Evolutionary conservation across 2,329 filamentous ascomycete genomes (phyloP).

Genomic region (Pyrenochaeta sp.): DNA sequence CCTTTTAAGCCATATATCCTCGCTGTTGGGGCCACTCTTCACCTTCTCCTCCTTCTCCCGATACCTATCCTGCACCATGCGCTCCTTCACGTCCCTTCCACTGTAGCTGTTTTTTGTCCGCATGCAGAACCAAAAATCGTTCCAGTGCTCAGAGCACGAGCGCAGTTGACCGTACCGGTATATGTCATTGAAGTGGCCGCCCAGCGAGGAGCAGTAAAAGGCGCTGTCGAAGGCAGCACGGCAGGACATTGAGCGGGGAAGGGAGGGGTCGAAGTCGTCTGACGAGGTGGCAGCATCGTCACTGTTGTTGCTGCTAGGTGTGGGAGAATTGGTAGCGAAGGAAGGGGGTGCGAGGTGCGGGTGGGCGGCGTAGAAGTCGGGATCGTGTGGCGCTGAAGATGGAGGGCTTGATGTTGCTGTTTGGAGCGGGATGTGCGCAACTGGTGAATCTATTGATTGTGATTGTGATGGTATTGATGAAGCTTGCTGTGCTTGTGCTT

Average conservation of each 20-base stretch:
- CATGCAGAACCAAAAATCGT: conserved; percentile 99
- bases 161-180: conserved; percentile 85
- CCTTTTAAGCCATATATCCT: conserved; percentile 88
- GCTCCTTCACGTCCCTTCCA: conserved; percentile 64
- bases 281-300: no score
- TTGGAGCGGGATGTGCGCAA: no score
- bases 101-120: conserved; percentile 70
- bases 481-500: conserved; percentile 12
- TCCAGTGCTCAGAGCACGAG: conserved; percentile 84
- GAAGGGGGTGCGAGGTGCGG: conserved; percentile 54
- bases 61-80: conserved; percentile 71
- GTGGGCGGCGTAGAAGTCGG: conserved; percentile 63
- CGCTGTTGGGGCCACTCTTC: conserved; percentile 75
- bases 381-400: conserved; percentile 55
- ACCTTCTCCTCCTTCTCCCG: conserved; percentile 72
- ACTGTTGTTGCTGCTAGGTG: no score
- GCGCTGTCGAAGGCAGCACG: conserved; percentile 89
- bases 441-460: conserved; percentile 21
- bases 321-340: conserved; percentile 18
- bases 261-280: conserved; percentile 47
- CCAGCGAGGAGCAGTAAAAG: conserved; percentile 91
- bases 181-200: conserved; percentile 89
- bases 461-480: conserved; percentile 26
- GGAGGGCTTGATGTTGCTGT: conserved; percentile 26
- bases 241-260: conserved; percentile 87